Percentiles rank a stretch among this genome's conserved stretches.
phyloP scores from a whole-genome alignment of 257 asterid genomes.

The Osmanthus fragrans region DNA sequence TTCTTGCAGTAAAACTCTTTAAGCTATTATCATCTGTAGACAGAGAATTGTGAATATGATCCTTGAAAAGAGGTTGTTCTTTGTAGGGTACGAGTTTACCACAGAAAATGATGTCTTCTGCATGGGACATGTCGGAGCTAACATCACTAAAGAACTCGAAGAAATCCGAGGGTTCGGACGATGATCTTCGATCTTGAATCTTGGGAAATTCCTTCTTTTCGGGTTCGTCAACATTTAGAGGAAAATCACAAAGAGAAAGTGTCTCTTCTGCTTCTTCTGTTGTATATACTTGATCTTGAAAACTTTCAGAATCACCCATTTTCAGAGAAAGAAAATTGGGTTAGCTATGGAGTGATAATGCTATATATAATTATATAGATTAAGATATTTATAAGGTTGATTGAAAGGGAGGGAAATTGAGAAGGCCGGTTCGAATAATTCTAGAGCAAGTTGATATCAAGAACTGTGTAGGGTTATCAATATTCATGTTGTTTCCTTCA shows the following conservation, averaged over 20 bases:
- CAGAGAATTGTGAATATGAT: conserved; percentile 30
- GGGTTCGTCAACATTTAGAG: conserved; percentile 19
- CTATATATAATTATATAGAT: background rate
- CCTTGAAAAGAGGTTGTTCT: conserved; percentile 4
- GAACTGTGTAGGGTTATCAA: background rate
- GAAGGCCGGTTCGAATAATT: background rate
- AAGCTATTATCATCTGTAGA: background rate
- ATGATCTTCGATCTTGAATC: conserved; percentile 28
- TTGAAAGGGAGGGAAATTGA: background rate
- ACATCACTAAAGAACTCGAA: conserved; percentile 57
- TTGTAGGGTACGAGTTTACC: conserved; percentile 56
- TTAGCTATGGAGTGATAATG: background rate
- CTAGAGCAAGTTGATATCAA: background rate
- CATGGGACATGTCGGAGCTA: conserved; percentile 47
- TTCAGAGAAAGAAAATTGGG: background rate
- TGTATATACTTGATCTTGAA: background rate
- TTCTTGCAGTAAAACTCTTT: conserved; percentile 5
- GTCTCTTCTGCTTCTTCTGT: conserved; percentile 34
- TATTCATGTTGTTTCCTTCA: background rate
- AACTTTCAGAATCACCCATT: conserved; percentile 29
- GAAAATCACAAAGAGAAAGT: conserved; percentile 37
- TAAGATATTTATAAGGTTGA: background rate
- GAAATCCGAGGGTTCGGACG: conserved; percentile 56
- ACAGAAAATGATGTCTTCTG: conserved; percentile 62
- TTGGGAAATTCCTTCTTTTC: conserved; percentile 23